Conservation (phyloP, 2,329 filamentous ascomycete genomes). For the Aspergillus aculeatinus region DNA sequence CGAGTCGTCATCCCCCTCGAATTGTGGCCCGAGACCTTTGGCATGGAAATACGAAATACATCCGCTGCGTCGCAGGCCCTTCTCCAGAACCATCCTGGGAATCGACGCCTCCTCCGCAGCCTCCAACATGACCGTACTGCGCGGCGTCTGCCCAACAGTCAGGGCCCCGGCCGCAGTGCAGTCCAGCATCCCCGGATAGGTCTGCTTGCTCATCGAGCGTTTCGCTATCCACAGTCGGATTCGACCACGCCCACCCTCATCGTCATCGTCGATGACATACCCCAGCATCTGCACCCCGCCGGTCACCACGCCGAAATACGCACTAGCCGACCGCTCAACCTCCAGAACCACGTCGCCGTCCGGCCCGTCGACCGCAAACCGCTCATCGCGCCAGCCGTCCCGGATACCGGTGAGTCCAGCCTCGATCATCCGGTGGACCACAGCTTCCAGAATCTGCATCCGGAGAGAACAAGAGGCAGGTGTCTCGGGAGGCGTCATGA, state of each 20-base stretch:
- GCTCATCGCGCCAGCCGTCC: conserved; percentile 39
- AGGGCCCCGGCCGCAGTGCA: conserved; percentile 24
- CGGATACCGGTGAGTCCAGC: neutral
- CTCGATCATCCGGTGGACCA: too few species aligned
- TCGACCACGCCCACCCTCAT: neutral
- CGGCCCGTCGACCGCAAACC: conserved; percentile 43
- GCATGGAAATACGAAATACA: conserved; percentile 14
- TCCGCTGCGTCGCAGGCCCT: neutral
- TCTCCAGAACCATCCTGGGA: neutral
- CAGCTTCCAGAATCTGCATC: too few species aligned
- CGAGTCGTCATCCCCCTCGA: conserved; percentile 11
- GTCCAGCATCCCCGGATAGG: conserved; percentile 34
- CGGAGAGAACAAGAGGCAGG: too few species aligned
- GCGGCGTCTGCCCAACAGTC: conserved; percentile 19
- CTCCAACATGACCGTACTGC: conserved; percentile 28
- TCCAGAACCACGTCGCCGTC: conserved; percentile 42
- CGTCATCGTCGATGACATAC: conserved; percentile 25
- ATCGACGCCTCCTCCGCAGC: conserved; percentile 22
- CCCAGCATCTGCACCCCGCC: conserved; percentile 46
- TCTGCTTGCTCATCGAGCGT: conserved; percentile 25
- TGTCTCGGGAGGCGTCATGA: too few species aligned
- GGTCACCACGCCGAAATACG: conserved; percentile 45
- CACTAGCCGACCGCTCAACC: conserved; percentile 44
- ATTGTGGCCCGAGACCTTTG: neutral
- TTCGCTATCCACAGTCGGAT: conserved; percentile 29